A percentile compares a stretch with the other conserved stretches of the same genome.
Conservation (phyloP, 305 asterid genomes). For the Fraxinus angustifolia region DNA sequence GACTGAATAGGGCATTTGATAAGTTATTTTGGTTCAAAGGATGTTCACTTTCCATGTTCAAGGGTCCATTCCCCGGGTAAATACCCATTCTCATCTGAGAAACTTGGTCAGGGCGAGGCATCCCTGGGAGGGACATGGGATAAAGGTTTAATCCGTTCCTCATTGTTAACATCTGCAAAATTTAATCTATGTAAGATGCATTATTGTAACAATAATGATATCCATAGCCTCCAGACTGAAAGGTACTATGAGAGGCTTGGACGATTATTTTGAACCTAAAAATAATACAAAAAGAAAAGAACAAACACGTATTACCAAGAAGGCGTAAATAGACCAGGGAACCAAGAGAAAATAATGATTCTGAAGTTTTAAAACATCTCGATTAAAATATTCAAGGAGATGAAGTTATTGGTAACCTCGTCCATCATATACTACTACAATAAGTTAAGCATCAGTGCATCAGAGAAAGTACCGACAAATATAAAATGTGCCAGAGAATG, state of each 20-base stretch:
- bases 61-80: conserved; percentile 25
- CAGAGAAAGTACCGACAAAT: too few species aligned
- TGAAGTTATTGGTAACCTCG: background rate
- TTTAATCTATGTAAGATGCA: background rate
- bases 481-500: background rate
- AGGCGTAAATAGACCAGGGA: background rate
- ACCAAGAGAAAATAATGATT: background rate
- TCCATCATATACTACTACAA: background rate
- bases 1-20: conserved; percentile 22
- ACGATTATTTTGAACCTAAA: background rate
- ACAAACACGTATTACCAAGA: background rate
- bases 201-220: background rate
- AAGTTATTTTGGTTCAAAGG: conserved; percentile 27
- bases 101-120: conserved; percentile 32
- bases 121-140: conserved; percentile 52
- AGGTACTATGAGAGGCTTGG: background rate
- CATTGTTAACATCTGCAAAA: conserved; percentile 59
- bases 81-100: conserved; percentile 33
- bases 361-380: background rate
- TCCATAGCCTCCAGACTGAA: background rate
- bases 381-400: background rate
- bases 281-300: background rate
- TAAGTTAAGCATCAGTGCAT: background rate
- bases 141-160: conserved; percentile 58
- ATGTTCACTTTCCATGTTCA: conserved; percentile 26